phyloP scores from a whole-genome alignment of 164 flowering plant genomes.

The Vitis rotundifolia region DNA sequence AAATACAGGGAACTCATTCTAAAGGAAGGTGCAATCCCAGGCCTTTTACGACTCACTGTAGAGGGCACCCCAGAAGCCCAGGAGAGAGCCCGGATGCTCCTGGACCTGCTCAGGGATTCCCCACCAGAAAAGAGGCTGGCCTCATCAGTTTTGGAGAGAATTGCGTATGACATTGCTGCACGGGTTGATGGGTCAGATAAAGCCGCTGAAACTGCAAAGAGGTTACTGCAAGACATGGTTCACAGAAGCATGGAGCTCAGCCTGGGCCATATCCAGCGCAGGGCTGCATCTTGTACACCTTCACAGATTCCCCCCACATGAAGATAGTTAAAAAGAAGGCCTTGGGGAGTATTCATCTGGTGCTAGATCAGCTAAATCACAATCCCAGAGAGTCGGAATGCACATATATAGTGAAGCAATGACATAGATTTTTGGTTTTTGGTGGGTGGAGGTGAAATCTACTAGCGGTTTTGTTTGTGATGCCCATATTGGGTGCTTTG shows the following conservation, averaged over 20 bases:
- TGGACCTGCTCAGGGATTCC: slow-evolving; percentile 69
- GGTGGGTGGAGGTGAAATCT: background rate
- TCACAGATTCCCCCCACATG: slow-evolving; percentile 17
- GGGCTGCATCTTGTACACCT: slow-evolving; percentile 43
- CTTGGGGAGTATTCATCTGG: slow-evolving; percentile 13
- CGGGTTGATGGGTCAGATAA: slow-evolving; percentile 64
- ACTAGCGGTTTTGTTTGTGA: background rate
- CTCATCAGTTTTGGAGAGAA: slow-evolving; percentile 49
- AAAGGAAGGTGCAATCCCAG: slow-evolving; percentile 83
- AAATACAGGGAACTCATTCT: slow-evolving; percentile 73
- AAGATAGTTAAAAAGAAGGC: background rate
- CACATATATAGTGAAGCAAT: background rate
- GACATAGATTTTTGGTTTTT: too few species aligned
- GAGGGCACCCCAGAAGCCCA: slow-evolving; percentile 70
- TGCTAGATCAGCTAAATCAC: slow-evolving; percentile 13
- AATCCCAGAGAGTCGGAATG: background rate
- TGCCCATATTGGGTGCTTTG: background rate
- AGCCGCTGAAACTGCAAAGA: slow-evolving; percentile 77
- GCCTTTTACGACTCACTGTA: slow-evolving; percentile 68
- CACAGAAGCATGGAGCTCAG: slow-evolving; percentile 70
- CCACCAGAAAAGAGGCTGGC: slow-evolving; percentile 43
- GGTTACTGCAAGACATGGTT: slow-evolving; percentile 64
- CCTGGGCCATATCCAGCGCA: slow-evolving; percentile 44
- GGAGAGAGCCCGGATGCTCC: slow-evolving; percentile 57
- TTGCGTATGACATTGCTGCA: slow-evolving; percentile 64